Conservation (phyloP, 2,329 filamentous ascomycete genomes). For the Colletotrichum tabaci region DNA sequence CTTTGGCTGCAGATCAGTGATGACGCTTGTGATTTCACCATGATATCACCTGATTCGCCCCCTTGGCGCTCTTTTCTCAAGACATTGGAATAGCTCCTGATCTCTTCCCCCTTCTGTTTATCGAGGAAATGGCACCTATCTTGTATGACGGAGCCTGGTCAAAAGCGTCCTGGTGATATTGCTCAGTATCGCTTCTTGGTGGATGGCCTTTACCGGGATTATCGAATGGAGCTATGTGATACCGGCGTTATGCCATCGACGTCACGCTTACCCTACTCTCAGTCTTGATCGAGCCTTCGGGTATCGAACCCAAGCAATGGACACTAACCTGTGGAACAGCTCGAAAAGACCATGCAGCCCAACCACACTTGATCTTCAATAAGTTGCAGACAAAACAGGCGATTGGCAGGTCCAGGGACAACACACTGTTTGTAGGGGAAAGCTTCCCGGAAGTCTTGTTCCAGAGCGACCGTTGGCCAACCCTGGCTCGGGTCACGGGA, state of each 20-base stretch:
- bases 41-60: not conserved
- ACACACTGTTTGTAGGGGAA: not conserved
- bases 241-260: too few species aligned
- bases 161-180: too few species aligned
- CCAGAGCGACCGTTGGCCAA: too few species aligned
- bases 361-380: not conserved
- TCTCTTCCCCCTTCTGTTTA: too few species aligned
- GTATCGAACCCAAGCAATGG: not conserved
- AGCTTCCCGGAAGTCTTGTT: too few species aligned
- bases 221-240: too few species aligned
- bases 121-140: too few species aligned
- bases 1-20: not conserved
- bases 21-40: not conserved
- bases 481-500: not conserved
- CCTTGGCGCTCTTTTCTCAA: too few species aligned
- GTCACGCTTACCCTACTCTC: not conserved
- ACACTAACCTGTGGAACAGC: slow-evolving; percentile 6
- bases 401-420: not conserved
- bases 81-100: too few species aligned
- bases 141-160: not conserved
- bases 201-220: too few species aligned
- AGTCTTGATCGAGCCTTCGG: not conserved
- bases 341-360: not conserved
- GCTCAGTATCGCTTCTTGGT: too few species aligned
- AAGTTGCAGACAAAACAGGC: not conserved